Evolutionary conservation across 2,329 filamentous ascomycete species (phyloP), one percentile per base, ranked within the genome.

Genomic region (Fusarium heterosporum): DNA sequence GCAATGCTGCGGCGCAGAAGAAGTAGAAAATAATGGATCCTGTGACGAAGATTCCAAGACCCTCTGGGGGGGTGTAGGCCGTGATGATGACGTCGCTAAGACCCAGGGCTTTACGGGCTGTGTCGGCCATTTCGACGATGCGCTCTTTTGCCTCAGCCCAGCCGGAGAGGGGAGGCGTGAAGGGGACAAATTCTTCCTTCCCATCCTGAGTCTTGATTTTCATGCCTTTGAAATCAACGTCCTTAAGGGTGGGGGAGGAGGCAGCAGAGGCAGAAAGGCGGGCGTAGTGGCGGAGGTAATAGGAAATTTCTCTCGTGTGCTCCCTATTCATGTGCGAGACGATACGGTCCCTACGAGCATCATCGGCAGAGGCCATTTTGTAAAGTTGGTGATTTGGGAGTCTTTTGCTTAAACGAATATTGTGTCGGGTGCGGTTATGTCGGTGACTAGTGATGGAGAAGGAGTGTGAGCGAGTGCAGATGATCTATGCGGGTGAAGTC

Each of bases 251-350:
- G 19, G 91, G 87, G 19, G 82, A 80, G 57, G 85, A 80, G 48
- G 90, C 85, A 48, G 84, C 79, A 61, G 80, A 77, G 9, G 84
- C 73, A 16, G 89, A 85, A 42, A 92, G 81, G 16, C 82, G 77
- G 75, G 81, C 83, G 81, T 89, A 93, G 77, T 93, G 87, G 66
- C 89, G 89, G n/a, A 96, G 86, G 78, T 94, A 97, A 74, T 90
- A 85, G 57, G 86, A 81, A 48, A 97, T 87, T 58, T 93, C 92
- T 70, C 87, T 85, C 50, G 84, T 81, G 80, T 97, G 95, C 78
- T 95, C 91, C 41, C 82, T 82, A 80, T 97, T 97, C 92, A 97
- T 96, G 82, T 97, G 94, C 32, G 83, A 83, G 74, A 95, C 86
- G 77, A 82, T 81, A 69, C 79, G 78, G 38, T 70, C 68, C 45